Evolutionary conservation across 2,329 filamentous ascomycete species (phyloP).

Genomic region (Cladobotryum mycophilum): DNA sequence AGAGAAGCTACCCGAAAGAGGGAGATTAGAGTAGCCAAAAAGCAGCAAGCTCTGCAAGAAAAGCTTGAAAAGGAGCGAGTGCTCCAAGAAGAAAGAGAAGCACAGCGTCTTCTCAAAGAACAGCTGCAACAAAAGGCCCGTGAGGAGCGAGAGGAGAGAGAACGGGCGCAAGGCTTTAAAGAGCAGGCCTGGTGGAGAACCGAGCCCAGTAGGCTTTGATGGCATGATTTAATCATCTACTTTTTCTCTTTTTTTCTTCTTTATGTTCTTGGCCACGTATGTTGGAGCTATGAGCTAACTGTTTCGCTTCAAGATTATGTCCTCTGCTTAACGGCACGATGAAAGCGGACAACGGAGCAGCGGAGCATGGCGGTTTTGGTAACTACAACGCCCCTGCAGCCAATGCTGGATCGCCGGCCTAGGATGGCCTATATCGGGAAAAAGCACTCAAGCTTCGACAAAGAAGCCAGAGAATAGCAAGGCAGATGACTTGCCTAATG

Average conservation of each 20-base stretch:
- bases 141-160: slow-evolving; percentile 12
- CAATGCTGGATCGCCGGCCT: slow-evolving; percentile 29
- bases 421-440: background rate
- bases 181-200: slow-evolving; percentile 12
- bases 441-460: background rate
- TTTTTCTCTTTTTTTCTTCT: slow-evolving; percentile 8
- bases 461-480: too few relatives aligned
- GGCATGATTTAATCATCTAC: slow-evolving; percentile 5
- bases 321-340: slow-evolving; percentile 80
- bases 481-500: too few relatives aligned
- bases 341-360: slow-evolving; percentile 51
- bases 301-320: slow-evolving; percentile 56
- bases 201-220: slow-evolving; percentile 16
- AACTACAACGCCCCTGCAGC: slow-evolving; percentile 40
- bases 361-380: slow-evolving; percentile 54
- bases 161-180: slow-evolving; percentile 4
- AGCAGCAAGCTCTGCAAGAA: slow-evolving; percentile 14
- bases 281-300: slow-evolving; percentile 14
- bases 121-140: slow-evolving; percentile 14
- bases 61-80: slow-evolving; percentile 14
- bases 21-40: slow-evolving; percentile 11
- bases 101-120: slow-evolving; percentile 13
- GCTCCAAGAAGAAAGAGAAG: slow-evolving; percentile 13
- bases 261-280: background rate
- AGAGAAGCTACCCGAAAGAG: slow-evolving; percentile 7